Base-by-base conservation (phyloP, 1,284 basidiomycete genomes). In the Sanguinoderma infundibulare region DNA sequence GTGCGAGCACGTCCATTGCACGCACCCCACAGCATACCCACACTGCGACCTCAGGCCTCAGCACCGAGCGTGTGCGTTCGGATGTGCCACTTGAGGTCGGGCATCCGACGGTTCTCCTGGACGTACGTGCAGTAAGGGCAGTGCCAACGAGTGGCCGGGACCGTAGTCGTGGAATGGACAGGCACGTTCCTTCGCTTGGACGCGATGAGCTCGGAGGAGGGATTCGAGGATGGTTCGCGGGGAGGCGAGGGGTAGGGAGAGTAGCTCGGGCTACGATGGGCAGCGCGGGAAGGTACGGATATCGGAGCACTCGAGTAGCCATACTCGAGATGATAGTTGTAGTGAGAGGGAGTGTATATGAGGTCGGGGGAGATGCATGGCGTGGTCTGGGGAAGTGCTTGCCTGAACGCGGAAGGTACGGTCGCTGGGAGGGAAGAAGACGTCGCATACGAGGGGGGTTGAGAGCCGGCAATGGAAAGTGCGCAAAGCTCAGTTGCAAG, bases 1-100 rank as follows among this genome's bases (percentile, higher is more conserved):
- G 77, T 10, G 65, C 53, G 9, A 69, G 51, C 14, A 75, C 77
- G 1, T 81, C 75, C 40, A 73, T 68, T 1, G 78, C 32, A 6
- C 70, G 73, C 15, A 85, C 75, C 1, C 85, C 85, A 14, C 73
- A 75, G 54, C 75, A 77, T 6, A 77, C 62, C 74, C 74, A 76
- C 34, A 71, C 67, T 4, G 68, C 69, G 20, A 70, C 73, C 7
- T 69, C 68, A 26, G 67, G 59, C 73, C 7, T 69, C 68, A 26
- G 67, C 60, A 32, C 66, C 65, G 50, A 78, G 77, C 30, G 77
- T 73, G 60, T 87, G 85, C 0, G 84, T 84, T 40, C 70, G 72
- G 36, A 86, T 69, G 68, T 87, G 85, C 14, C 85, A 79, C 67
- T 77, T 78, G 65, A 83, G 80, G 64, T 87, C 85, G 7, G 83